Percentiles rank a stretch among this genome's conserved stretches.
These are phyloP conservation scores for Fusarium decemcellulare DNA, from an alignment of 2,329 filamentous ascomycete species.

Conservation along the genomic window DNA sequence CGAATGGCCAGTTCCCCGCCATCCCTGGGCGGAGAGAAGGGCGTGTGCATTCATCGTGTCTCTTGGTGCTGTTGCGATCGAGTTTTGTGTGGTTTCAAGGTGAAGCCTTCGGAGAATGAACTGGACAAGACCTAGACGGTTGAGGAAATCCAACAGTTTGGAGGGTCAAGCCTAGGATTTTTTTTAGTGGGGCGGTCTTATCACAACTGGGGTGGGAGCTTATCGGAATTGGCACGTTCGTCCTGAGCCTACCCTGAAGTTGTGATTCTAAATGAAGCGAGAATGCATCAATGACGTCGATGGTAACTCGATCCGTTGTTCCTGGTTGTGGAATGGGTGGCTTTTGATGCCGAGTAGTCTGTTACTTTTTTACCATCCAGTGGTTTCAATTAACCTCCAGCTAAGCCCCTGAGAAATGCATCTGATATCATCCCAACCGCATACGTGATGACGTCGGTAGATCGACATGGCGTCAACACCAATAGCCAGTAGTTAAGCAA, in stretches of 20 bases:
- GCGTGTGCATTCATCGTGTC: slow-evolving; percentile 83
- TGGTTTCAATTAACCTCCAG: background rate
- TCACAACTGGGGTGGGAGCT: slow-evolving; percentile 30
- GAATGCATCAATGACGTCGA: background rate
- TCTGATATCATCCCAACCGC: slow-evolving; percentile 15
- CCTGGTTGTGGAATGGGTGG: slow-evolving; percentile 12
- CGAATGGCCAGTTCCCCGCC: slow-evolving; percentile 90
- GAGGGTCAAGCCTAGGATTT: slow-evolving; percentile 28
- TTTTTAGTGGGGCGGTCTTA: slow-evolving; percentile 51
- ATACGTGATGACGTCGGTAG: slow-evolving; percentile 27
- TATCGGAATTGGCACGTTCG: slow-evolving; percentile 23
- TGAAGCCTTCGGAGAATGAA: slow-evolving; percentile 1
- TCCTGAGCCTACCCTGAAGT: slow-evolving; percentile 17
- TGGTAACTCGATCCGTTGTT: background rate
- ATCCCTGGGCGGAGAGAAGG: slow-evolving; percentile 88
- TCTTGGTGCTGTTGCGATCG: background rate
- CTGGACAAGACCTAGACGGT: slow-evolving; percentile 5
- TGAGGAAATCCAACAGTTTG: slow-evolving; percentile 2
- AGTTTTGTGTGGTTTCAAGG: background rate
- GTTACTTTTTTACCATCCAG: background rate
- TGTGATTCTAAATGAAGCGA: background rate
- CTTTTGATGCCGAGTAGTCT: background rate
- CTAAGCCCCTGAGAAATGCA: slow-evolving; percentile 16
- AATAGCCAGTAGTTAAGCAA: background rate
- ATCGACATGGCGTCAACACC: slow-evolving; percentile 6